phyloP scores from a whole-genome alignment of 2,329 filamentous ascomycete species.

The Apiospora sp. region DNA sequence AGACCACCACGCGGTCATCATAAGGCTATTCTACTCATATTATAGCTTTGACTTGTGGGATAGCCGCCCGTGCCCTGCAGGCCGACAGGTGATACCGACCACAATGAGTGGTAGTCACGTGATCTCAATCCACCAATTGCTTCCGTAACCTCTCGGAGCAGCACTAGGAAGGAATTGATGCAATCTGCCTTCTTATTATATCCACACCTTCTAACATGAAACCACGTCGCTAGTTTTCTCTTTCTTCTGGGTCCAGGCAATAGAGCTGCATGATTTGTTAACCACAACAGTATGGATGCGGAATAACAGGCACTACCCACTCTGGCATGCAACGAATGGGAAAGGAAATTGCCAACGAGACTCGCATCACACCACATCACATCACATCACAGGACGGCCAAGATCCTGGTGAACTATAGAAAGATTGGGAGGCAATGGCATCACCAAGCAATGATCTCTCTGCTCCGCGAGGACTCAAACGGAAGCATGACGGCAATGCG shows the following conservation, averaged over 20 bases:
- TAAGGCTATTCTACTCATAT: neutral
- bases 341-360: neutral
- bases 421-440: neutral
- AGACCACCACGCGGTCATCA: neutral
- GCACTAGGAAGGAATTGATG: neutral
- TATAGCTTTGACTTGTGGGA: neutral
- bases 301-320: neutral
- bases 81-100: neutral
- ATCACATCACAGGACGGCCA: neutral
- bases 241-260: neutral
- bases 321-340: neutral
- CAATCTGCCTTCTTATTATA: neutral
- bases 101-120: neutral
- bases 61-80: neutral
- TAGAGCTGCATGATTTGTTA: too few species aligned
- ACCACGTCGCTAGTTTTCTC: neutral
- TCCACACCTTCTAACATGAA: neutral
- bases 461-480: constrained; percentile 6
- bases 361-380: neutral
- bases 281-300: neutral
- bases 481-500: neutral
- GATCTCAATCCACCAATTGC: neutral
- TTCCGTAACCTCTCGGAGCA: neutral
- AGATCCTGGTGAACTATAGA: neutral
- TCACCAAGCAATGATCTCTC: neutral